Conservation (phyloP, 2,329 filamentous ascomycete species). For the Aspergillus latus region DNA sequence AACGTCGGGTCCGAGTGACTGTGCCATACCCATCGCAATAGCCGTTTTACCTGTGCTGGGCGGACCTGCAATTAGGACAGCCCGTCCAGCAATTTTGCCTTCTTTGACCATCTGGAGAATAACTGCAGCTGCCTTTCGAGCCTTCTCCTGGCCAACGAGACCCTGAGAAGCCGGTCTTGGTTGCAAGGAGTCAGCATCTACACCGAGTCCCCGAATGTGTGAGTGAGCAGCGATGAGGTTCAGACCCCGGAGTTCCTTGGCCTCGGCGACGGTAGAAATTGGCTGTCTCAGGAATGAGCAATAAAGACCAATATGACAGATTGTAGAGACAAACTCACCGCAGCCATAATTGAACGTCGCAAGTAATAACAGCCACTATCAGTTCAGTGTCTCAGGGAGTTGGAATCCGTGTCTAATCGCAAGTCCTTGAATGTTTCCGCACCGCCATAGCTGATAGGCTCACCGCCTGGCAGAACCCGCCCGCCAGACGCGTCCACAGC, state of each 20-base stretch:
- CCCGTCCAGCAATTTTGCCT: conserved; percentile 94
- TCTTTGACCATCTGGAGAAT: conserved; percentile 99
- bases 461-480: conserved; percentile 13
- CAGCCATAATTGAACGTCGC: conserved; percentile 34
- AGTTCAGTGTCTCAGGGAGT: conserved; percentile 9
- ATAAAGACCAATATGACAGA: conserved; percentile 13
- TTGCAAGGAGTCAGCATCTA: conserved; percentile 87
- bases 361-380: not conserved
- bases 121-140: conserved; percentile 91
- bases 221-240: conserved; percentile 98
- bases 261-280: conserved; percentile 86
- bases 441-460: conserved; percentile 5
- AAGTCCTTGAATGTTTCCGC: conserved; percentile 13
- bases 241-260: conserved; percentile 90
- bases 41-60: conserved; percentile 98
- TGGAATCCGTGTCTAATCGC: conserved; percentile 10
- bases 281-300: conserved; percentile 39
- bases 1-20: conserved; percentile 89
- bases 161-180: conserved; percentile 84
- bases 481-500: not conserved
- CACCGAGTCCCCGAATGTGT: conserved; percentile 92
- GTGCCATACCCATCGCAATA: conserved; percentile 98
- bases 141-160: conserved; percentile 93
- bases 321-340: conserved; percentile 27
- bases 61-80: conserved; percentile 90